Evolutionary conservation across 768 basidiomycete genomes (phyloP), one percentile per base, ranked within the genome.

Genomic region (Xerocomus potaroensis): DNA sequence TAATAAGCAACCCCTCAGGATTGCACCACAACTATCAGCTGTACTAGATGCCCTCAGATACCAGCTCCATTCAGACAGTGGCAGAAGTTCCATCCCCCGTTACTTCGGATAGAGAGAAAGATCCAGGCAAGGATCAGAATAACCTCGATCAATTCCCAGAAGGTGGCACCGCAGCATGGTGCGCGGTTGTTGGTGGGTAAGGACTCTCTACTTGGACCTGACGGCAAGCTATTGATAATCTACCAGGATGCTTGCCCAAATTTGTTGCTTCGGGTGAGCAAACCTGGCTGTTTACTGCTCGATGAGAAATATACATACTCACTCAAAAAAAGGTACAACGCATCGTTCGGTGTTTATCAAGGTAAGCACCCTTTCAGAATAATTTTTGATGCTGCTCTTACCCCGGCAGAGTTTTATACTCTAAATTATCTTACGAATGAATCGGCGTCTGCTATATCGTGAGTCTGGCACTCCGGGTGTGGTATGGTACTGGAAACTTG

Each of bases 281-380:
- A n/a, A n/a, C n/a, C n/a, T n/a, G n/a, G n/a, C n/a, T n/a, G n/a
- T n/a, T n/a, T n/a, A n/a, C n/a, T n/a, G n/a, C n/a, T n/a, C n/a
- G n/a, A n/a, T n/a, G n/a, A n/a, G 34, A 8, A 23, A 14, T 9
- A 18, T 3, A 0, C 3, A 1, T 15, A 37, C 36, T 49, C 30
- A 53, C 35, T 5, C n/a, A n/a, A 39, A 31, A 21, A 47, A 70
- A n/a, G 72, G 3, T 68, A 70, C 34, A 53, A 56, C 8, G 21
- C 62, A 16, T 61, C 68, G 3, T 74, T 67, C 47, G 72, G 73
- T 9, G 70, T 72, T 29, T 74, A 71, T 47, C 69, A 74, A 64
- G 68, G 70, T 63, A 29, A 5, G n/a, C 14, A 14, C 8, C 3
- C 16, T 15, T n/a, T n/a, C 6, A 5, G 38, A 5, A 16, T 5